These are phyloP conservation scores for Heliosperma pusillum DNA, from an alignment of 148 eudicot genomes.

Conservation along the genomic window DNA sequence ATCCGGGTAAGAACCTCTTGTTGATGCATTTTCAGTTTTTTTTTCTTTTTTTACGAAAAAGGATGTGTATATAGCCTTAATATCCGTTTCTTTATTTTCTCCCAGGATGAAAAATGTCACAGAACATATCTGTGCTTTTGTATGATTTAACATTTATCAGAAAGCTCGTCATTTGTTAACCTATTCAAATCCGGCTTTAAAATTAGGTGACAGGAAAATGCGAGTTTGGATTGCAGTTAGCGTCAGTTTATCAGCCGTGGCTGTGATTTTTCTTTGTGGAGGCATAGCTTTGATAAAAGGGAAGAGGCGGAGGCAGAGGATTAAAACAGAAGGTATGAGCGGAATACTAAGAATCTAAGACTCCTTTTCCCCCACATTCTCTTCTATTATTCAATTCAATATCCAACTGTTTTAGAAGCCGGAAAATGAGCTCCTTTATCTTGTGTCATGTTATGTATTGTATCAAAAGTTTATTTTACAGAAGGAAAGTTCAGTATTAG, in stretches of 20 bases:
- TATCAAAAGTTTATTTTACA: neutral
- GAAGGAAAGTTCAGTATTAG: neutral
- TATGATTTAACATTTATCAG: too few species aligned
- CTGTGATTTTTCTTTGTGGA: slow-evolving; percentile 13
- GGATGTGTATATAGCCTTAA: too few species aligned
- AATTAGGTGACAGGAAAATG: neutral
- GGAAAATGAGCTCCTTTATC: neutral
- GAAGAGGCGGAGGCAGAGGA: slow-evolving; percentile 11
- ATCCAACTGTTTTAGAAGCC: too few species aligned
- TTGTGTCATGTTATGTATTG: neutral
- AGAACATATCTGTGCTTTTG: too few species aligned
- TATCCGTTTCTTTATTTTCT: too few species aligned
- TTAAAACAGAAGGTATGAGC: slow-evolving; percentile 10
- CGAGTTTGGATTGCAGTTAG: slow-evolving; percentile 10
- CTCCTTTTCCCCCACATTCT: too few species aligned
- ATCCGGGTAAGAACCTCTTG: too few species aligned
- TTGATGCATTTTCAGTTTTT: too few species aligned
- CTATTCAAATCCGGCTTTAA: neutral
- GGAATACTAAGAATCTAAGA: neutral
- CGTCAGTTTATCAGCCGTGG: neutral
- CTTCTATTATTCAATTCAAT: neutral
- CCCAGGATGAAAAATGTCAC: too few species aligned
- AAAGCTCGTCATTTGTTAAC: too few species aligned
- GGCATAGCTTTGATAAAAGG: slow-evolving; percentile 8
- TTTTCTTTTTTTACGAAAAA: too few species aligned